phyloP scores from a whole-genome alignment of 139 green algal genomes.

The Nannochloris sp. region DNA sequence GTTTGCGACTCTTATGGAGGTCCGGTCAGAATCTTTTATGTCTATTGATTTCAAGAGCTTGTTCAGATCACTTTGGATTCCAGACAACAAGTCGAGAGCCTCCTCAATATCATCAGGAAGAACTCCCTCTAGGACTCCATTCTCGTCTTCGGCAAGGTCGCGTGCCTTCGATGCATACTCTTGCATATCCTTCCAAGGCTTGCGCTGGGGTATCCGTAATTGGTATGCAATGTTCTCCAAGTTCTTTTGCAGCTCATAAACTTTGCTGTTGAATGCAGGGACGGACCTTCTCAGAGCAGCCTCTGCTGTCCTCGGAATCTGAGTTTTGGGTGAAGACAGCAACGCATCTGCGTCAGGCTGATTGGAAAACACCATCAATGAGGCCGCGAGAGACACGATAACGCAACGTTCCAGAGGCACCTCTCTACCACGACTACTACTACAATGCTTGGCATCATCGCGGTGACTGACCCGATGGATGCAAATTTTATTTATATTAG shows the following conservation, averaged over 20 bases:
- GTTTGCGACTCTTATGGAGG: conserved; percentile 26
- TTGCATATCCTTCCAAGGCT: conserved; percentile 70
- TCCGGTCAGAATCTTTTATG: conserved; percentile 31
- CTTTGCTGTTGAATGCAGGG: conserved; percentile 65
- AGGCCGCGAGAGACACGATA: conserved; percentile 8
- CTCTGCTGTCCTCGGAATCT: conserved; percentile 50
- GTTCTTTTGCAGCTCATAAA: conserved; percentile 38
- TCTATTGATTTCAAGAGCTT: conserved; percentile 19
- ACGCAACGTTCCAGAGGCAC: neutral
- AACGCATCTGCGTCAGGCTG: conserved; percentile 42
- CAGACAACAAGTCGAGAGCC: conserved; percentile 10
- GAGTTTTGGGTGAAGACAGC: conserved; percentile 58
- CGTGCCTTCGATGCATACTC: conserved; percentile 31
- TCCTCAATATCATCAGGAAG: conserved; percentile 5
- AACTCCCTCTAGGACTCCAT: conserved; percentile 32
- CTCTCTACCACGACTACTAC: neutral
- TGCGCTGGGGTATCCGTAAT: conserved; percentile 74
- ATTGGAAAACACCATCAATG: neutral
- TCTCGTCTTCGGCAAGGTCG: conserved; percentile 1
- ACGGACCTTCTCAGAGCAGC: conserved; percentile 59
- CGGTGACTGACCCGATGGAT: too few relatives aligned
- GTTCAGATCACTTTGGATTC: conserved; percentile 22
- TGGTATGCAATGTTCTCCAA: conserved; percentile 58
- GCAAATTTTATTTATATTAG: too few relatives aligned
- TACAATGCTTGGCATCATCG: too few relatives aligned